These are phyloP conservation scores for Pseudogymnoascus sp. DNA, from an alignment of 2,329 filamentous ascomycete genomes.

Conservation along the genomic window DNA sequence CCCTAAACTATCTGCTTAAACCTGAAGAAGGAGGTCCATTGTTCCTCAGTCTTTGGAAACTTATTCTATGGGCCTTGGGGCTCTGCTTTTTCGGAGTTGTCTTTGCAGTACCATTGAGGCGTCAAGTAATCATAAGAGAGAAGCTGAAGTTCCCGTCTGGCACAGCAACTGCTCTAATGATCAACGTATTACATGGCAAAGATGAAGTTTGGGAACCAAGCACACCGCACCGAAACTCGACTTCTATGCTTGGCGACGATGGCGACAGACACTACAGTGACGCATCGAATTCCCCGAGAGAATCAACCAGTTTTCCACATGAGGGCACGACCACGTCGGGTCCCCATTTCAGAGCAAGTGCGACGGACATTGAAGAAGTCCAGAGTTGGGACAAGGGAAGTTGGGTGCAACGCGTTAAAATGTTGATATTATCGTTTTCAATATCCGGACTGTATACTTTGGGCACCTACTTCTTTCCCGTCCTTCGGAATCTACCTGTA, in stretches of 20 bases:
- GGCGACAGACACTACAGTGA: background rate
- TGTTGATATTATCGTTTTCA: conserved; percentile 46
- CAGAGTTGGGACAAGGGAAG: conserved; percentile 17
- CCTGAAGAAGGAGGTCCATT: conserved; percentile 72
- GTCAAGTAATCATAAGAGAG: conserved; percentile 87
- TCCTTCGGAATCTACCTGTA: conserved; percentile 76
- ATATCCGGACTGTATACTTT: conserved; percentile 63
- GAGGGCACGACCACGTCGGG: background rate
- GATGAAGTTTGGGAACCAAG: conserved; percentile 6
- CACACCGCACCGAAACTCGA: background rate
- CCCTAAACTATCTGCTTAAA: conserved; percentile 76
- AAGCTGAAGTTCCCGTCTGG: conserved; percentile 90
- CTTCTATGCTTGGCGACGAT: background rate
- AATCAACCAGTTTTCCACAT: background rate
- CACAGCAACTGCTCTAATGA: conserved; percentile 89
- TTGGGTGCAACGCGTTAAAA: conserved; percentile 27
- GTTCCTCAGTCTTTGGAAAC: conserved; percentile 60
- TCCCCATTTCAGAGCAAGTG: conserved; percentile 12
- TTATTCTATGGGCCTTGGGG: conserved; percentile 84
- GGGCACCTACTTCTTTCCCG: conserved; percentile 80
- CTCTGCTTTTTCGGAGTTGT: conserved; percentile 95
- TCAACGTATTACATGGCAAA: conserved; percentile 74
- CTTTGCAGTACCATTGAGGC: conserved; percentile 84
- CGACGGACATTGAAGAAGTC: conserved; percentile 20
- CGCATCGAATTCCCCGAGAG: background rate